Evolutionary conservation across 805 yeast species (phyloP), one percentile per base, ranked within the genome.

Genomic region (Sugiyamaella lignohabitans): DNA sequence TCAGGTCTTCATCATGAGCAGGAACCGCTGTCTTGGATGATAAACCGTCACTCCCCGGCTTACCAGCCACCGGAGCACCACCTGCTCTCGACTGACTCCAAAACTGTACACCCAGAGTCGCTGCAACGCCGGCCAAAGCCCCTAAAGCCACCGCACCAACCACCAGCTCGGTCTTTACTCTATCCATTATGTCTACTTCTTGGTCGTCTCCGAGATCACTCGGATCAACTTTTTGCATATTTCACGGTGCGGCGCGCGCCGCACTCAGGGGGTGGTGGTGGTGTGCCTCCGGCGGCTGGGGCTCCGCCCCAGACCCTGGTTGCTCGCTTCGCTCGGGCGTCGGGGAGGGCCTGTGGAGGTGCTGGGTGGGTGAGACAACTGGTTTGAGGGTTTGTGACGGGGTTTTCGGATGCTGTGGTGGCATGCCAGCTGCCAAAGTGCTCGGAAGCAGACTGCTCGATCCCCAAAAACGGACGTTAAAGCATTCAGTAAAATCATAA

Each of bases 1-100:
- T 82, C 52, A 93, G 76, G 44, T 78, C 84, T 57, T 84, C 93
- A 46, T 76, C 77, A 53, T 77, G 71, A n/a, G 36, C 32, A 27
- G 11, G 11, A 8, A 27, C 32, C 8, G 14, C 14, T 14, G 8
- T 27, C 14, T 27, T 27, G 14, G 11, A 8, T 8, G 32, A 27
- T 27, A 27, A 27, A n/a, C n/a, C n/a, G n/a, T n/a, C n/a, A n/a
- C n/a, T n/a, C n/a, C n/a, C n/a, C n/a, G n/a, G n/a, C n/a, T n/a
- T n/a, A n/a, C n/a, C n/a, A n/a, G n/a, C n/a, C n/a, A n/a, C n/a
- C n/a, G n/a, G n/a, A n/a, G n/a, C n/a, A n/a, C n/a, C n/a, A n/a
- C n/a, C n/a, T 27, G 11, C 14, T 14, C 14, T 27, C 14, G 11
- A 8, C 14, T 27, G 11, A 27, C 14, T 27, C 14, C 18, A 14